Base-by-base conservation (phyloP, 441 rosid species). In the Erysimum cheiri region DNA sequence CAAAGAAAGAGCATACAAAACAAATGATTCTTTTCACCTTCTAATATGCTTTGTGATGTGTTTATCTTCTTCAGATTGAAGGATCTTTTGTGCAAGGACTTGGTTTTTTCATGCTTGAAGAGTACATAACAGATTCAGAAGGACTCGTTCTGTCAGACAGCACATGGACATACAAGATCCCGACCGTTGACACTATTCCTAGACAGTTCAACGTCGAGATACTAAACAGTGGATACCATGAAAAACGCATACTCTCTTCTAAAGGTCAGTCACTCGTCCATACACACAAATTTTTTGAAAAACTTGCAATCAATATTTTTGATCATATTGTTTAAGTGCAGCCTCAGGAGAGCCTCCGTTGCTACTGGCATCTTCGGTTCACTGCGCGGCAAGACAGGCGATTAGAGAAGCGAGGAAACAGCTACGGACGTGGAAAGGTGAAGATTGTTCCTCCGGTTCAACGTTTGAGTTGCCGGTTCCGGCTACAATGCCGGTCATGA, bases 1-100 rank as follows among this genome's bases (percentile, higher is more conserved):
- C 2, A 14, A 35, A 60, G 9, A 47, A 44, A 76, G 24, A 22
- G 19, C 41, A 4, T 17, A 46, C 33, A 39, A 48, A 31, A 22
- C 15, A 59, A 31, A 46, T 71, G 53, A 13, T 3, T 47, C 7
- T 6, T 60, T 39, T 19, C 22, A 19, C 22, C 22, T 19, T 0
- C 22, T 19, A 19, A 19, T 1, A 19, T 19, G 1, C 22, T 19
- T 32, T 28, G 3, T 49, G 8, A 32, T 64, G 40, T 57, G 36
- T 33, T 22, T 22, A n/a, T 9, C 4, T 44, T 67, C 24, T 67
- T 65, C 83, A 94, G 98, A 92, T 94, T 52, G 99, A 94, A 87
- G 99, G 99, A 74, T 88, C 97, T 46, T 94, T 88, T 71, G 92
- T 92, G n/a, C 99, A 94, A 82, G 99, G 98, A 69, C 84, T 92